Evolutionary conservation across 306 rosid species (phyloP), one percentile per base, ranked within the genome.

Genomic region (Rubus idaeus): DNA sequence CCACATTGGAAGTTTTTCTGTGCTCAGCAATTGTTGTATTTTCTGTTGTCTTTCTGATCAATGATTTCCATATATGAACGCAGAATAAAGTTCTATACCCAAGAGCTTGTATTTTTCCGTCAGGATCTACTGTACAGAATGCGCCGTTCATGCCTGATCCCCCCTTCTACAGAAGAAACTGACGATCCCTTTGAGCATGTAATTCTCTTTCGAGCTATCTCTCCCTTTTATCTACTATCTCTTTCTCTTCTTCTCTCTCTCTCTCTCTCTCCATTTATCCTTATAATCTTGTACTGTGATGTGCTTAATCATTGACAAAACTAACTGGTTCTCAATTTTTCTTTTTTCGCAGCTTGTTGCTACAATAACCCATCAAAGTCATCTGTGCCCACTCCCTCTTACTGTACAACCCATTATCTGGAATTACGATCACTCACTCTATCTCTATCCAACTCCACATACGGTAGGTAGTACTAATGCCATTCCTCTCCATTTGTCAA

Each of bases 351-450:
- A 95, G 98, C 93, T 92, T 83, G 96, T 95, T 71, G 98, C 98
- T 57, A 92, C 98, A 82, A 90, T 95, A 81, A 84, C 95, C 73
- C 97, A 95, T 78, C 97, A 95, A 88, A 90, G 97, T 79, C 98
- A 95, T 91, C 98, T 92, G 67, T 92, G 97, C 67, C 97, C 98
- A 37, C 93, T 92, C 46, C 93, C 98, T 75, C 87, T 92, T 69
- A 75, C 74, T 44, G 90, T 87, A 42, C 96, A 92, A 84, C 97
- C 96, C 47, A 89, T 95, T 76, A 82, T 92, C 75, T 95, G 98
- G 98, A 95, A 92, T 77, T 92, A 89, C 44, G 97, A 95, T 76
- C 97, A 95, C 70, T 73, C 84, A 64, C 97, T 95, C 39, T 78
- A 90, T 87, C 97, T 92, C 64, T 92, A 92, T 88, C 97, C 98